These are phyloP conservation scores for Daldinia childiae DNA, from an alignment of 495 filamentous ascomycete genomes.

Conservation along the genomic window DNA sequence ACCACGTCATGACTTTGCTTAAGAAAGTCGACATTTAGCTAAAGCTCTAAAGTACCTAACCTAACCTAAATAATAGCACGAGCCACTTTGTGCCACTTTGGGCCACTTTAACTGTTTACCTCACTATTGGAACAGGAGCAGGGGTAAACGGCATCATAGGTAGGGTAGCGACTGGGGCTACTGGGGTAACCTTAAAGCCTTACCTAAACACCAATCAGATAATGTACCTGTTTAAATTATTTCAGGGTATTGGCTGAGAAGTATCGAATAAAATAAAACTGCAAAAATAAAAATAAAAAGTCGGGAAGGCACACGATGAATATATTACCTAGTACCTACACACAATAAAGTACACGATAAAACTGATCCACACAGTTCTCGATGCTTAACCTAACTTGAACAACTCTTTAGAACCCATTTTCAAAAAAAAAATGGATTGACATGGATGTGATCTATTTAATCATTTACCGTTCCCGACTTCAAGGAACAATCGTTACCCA, in stretches of 20 bases:
- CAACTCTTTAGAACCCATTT: not conserved
- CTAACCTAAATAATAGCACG: constrained; percentile 18
- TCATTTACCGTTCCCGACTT: constrained; percentile 2
- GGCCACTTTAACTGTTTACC: constrained; percentile 6
- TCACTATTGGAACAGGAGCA: constrained; percentile 1
- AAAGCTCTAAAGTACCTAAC: not conserved
- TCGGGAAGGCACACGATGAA: constrained; percentile 18
- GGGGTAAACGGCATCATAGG: not conserved
- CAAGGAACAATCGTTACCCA: constrained; percentile 12
- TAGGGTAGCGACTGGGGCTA: not conserved
- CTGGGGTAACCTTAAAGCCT: not conserved
- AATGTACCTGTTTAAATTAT: not conserved
- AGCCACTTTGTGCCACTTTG: constrained; percentile 22
- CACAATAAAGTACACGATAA: constrained; percentile 3
- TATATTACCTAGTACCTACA: too few relatives aligned
- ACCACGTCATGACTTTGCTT: constrained; percentile 36
- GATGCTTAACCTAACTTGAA: not conserved
- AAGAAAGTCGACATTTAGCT: constrained; percentile 1
- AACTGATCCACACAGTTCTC: constrained; percentile 2
- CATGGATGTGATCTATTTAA: constrained; percentile 18
- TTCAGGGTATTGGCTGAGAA: constrained; percentile 12
- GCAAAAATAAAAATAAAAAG: constrained; percentile 17
- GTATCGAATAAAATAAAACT: not conserved
- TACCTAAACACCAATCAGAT: constrained; percentile 17
- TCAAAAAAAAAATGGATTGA: constrained; percentile 12